These are phyloP conservation scores for Sordariomycetes sp. DNA, from an alignment of 2,329 filamentous ascomycete genomes.

Conservation along the genomic window DNA sequence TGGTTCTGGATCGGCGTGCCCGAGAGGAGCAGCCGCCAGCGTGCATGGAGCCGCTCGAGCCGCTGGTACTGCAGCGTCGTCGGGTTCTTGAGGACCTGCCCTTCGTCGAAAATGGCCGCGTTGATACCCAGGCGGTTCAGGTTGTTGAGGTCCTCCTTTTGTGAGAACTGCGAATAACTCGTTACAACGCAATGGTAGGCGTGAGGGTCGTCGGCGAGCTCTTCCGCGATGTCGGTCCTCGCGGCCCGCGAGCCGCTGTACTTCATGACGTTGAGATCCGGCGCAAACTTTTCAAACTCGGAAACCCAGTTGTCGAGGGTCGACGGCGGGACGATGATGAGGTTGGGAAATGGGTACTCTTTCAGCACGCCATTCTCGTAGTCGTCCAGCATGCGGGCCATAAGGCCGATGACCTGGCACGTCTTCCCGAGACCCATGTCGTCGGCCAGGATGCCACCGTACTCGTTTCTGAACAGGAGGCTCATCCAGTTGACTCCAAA, in stretches of 20 bases:
- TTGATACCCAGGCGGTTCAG: slow-evolving; percentile 35
- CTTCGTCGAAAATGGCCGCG: slow-evolving; percentile 76
- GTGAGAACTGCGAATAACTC: slow-evolving; percentile 45
- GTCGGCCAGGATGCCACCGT: slow-evolving; percentile 87
- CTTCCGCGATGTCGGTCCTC: slow-evolving; percentile 53
- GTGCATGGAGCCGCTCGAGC: slow-evolving; percentile 60
- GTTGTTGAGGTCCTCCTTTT: slow-evolving; percentile 33
- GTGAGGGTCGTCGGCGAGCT: slow-evolving; percentile 49
- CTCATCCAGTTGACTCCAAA: slow-evolving; percentile 93
- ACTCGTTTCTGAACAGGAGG: slow-evolving; percentile 62
- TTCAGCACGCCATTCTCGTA: slow-evolving; percentile 20
- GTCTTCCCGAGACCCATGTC: slow-evolving; percentile 98
- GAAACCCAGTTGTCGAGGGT: slow-evolving; percentile 92
- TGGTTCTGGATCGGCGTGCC: slow-evolving; percentile 95
- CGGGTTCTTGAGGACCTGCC: slow-evolving; percentile 83
- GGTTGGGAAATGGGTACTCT: slow-evolving; percentile 50
- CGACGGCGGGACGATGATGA: slow-evolving; percentile 85
- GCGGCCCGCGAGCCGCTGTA: slow-evolving; percentile 53
- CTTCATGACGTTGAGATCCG: slow-evolving; percentile 59
- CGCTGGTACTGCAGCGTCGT: slow-evolving; percentile 71
- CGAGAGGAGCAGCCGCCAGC: slow-evolving; percentile 71
- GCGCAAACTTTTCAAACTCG: slow-evolving; percentile 82
- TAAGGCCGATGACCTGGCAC: slow-evolving; percentile 86
- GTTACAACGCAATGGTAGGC: slow-evolving; percentile 51
- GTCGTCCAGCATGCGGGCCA: slow-evolving; percentile 68